Conservation (phyloP, 805 yeast genomes). For the Lachancea quebecensis region DNA sequence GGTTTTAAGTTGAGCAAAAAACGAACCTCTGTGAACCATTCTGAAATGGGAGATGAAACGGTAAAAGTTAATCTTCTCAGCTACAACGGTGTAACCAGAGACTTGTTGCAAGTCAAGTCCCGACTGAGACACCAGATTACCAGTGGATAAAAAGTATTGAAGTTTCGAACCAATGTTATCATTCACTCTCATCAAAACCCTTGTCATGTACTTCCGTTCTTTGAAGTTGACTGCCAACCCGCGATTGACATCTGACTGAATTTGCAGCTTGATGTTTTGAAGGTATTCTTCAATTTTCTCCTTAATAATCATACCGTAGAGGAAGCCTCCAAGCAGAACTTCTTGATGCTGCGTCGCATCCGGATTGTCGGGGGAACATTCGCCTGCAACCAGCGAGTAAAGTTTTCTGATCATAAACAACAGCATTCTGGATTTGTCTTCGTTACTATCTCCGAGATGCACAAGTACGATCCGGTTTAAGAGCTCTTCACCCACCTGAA, state of each 20-base stretch:
- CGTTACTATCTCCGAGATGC: constrained; percentile 58
- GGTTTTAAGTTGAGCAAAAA: constrained; percentile 95
- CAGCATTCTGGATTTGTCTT: constrained; percentile 80
- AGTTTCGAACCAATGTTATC: constrained; percentile 93
- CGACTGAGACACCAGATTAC: constrained; percentile 93
- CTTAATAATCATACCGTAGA: constrained; percentile 93
- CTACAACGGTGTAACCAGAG: constrained; percentile 96
- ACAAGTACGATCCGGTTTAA: constrained; percentile 80
- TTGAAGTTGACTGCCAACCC: constrained; percentile 75
- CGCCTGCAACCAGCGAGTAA: constrained; percentile 92
- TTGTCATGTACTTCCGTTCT: constrained; percentile 74
- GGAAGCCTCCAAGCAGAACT: constrained; percentile 88
- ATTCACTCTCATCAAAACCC: constrained; percentile 72
- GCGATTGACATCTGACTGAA: constrained; percentile 74
- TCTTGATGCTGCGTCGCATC: constrained; percentile 99
- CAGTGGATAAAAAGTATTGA: constrained; percentile 92
- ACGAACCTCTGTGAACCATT: constrained; percentile 99
- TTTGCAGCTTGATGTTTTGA: constrained; percentile 61
- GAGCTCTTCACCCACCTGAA: constrained; percentile 85
- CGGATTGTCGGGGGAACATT: constrained; percentile 95
- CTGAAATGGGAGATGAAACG: constrained; percentile 97
- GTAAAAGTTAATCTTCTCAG: constrained; percentile 95
- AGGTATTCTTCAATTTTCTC: constrained; percentile 94
- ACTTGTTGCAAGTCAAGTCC: constrained; percentile 98
- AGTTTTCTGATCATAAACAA: constrained; percentile 93